These are phyloP conservation scores for Fusarium luffae DNA, from an alignment of 2,329 filamentous ascomycete species.

Conservation along the genomic window DNA sequence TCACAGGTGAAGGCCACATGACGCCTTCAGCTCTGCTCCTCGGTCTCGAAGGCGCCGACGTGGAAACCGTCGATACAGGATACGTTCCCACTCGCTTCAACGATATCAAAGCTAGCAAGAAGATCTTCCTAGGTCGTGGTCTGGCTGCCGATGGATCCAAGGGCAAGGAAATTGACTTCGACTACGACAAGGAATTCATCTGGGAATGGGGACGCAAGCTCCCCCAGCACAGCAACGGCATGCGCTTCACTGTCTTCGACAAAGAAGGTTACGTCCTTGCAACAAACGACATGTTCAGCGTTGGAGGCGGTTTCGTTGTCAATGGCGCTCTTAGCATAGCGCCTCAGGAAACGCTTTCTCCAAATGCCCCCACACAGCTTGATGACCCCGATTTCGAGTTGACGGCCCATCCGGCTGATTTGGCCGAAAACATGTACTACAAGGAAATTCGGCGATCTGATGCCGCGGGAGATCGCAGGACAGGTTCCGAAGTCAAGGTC, in stretches of 20 bases:
- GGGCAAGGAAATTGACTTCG: constrained; percentile 60
- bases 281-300: constrained; percentile 63
- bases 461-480: constrained; percentile 58
- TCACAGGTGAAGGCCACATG: constrained; percentile 64
- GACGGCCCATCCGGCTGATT: constrained; percentile 56
- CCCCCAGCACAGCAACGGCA: constrained; percentile 63
- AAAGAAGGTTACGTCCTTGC: constrained; percentile 59
- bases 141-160: constrained; percentile 50
- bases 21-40: constrained; percentile 61
- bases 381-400: constrained; percentile 21
- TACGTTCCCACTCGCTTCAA: constrained; percentile 60
- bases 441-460: constrained; percentile 61
- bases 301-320: constrained; percentile 64
- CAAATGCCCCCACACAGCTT: constrained; percentile 21
- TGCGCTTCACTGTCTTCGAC: constrained; percentile 63
- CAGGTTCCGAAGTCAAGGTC: constrained; percentile 56
- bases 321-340: constrained; percentile 61
- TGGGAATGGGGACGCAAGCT: constrained; percentile 65
- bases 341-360: constrained; percentile 38
- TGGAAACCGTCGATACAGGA: constrained; percentile 61
- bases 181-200: constrained; percentile 60
- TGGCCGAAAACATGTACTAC: constrained; percentile 64
- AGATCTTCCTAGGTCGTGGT: constrained; percentile 56
- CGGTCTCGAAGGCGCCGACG: constrained; percentile 61
- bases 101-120: constrained; percentile 59